Evolutionary conservation across 2,329 filamentous ascomycete genomes (phyloP).

Genomic region (Juglanconis oblonga): DNA sequence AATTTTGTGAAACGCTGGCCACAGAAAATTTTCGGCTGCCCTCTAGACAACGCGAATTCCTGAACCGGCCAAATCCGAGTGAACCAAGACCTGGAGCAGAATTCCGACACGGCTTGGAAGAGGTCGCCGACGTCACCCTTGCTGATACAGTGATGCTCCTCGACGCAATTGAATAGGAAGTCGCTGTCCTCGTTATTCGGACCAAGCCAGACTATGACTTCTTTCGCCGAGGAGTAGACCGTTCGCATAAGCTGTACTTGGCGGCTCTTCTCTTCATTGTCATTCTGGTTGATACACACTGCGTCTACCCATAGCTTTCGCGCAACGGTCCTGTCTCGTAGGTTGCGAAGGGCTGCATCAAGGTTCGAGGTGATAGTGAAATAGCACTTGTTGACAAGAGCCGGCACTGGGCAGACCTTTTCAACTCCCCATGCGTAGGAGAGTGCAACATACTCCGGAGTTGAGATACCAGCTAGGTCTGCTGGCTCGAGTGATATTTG

Average conservation of each 20-base stretch:
- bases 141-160: background rate
- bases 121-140: background rate
- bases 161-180: background rate
- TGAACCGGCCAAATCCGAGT: conserved; percentile 24
- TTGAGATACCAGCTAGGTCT: conserved; percentile 5
- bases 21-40: background rate
- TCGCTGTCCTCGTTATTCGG: conserved; percentile 15
- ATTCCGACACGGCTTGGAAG: background rate
- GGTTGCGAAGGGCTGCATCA: conserved; percentile 8
- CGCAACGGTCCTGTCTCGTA: background rate
- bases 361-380: conserved; percentile 18
- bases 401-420: background rate
- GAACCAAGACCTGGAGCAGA: conserved; percentile 9
- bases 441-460: conserved; percentile 19
- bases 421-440: conserved; percentile 22
- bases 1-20: background rate
- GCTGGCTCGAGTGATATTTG: conserved; percentile 15
- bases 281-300: conserved; percentile 24
- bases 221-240: conserved; percentile 19
- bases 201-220: conserved; percentile 21
- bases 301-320: conserved; percentile 22
- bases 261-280: conserved; percentile 17
- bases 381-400: conserved; percentile 9
- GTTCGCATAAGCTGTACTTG: conserved; percentile 22
- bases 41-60: conserved; percentile 20